A percentile compares a stretch with the other conserved stretches of the same genome.
Evolutionary conservation across 148 eudicot genomes (phyloP).

Genomic region (Fallopia convolvulus): DNA sequence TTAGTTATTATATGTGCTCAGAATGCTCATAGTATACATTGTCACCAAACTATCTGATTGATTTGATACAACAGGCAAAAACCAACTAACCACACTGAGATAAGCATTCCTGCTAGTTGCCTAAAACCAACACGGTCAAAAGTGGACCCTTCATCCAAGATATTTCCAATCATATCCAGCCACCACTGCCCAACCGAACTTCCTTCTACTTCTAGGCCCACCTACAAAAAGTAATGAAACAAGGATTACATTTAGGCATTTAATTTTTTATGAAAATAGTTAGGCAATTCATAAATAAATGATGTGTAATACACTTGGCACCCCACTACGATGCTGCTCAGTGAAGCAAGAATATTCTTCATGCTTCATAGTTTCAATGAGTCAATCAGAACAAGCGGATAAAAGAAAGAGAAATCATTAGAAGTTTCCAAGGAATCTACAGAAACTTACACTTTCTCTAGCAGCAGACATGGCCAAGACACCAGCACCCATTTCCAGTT

Average conservation of each 20-base stretch:
- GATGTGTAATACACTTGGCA: not conserved
- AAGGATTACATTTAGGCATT: not conserved
- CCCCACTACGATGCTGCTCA: not conserved
- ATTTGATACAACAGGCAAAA: not conserved
- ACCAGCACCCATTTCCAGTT: constrained; percentile 99
- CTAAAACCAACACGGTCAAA: constrained; percentile 89
- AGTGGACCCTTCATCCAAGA: constrained; percentile 85
- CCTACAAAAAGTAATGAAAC: constrained; percentile 30
- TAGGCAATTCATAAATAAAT: not conserved
- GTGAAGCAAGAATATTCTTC: not conserved
- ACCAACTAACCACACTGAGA: constrained; percentile 78
- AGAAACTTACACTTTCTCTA: constrained; percentile 74
- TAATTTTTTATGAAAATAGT: not conserved
- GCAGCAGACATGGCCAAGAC: constrained; percentile 98
- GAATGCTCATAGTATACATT: not conserved
- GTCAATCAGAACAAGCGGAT: not conserved
- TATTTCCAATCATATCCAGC: constrained; percentile 77
- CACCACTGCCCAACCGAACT: constrained; percentile 98
- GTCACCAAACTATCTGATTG: not conserved
- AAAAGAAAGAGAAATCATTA: not conserved
- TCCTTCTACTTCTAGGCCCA: constrained; percentile 97
- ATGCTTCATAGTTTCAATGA: not conserved
- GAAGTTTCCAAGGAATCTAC: not conserved
- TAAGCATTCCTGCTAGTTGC: constrained; percentile 93
- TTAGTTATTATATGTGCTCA: not conserved